Conservation (phyloP, 2,329 filamentous ascomycete genomes). For the Paecilomyces formosus region DNA sequence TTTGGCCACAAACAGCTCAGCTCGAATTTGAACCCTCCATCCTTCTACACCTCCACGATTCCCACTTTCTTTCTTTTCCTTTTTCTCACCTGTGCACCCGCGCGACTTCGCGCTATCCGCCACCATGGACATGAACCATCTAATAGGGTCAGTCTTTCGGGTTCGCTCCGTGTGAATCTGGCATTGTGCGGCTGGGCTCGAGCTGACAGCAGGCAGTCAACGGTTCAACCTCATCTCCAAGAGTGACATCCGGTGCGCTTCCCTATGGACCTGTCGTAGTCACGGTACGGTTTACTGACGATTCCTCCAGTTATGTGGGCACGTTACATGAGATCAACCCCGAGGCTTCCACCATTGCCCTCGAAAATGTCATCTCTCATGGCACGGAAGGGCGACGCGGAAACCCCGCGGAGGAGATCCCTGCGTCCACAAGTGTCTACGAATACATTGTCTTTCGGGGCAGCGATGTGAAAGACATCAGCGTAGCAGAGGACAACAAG, state of each 20-base stretch:
- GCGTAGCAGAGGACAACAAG: slow-evolving; percentile 76
- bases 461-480: slow-evolving; percentile 96
- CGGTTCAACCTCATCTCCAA: slow-evolving; percentile 95
- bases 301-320: slow-evolving; percentile 70
- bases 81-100: slow-evolving; percentile 8
- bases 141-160: slow-evolving; percentile 37
- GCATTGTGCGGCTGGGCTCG: slow-evolving; percentile 27
- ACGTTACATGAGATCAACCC: slow-evolving; percentile 97
- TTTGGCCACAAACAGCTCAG: slow-evolving; percentile 13
- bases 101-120: slow-evolving; percentile 27
- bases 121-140: slow-evolving; percentile 44
- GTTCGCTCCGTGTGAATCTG: slow-evolving; percentile 17
- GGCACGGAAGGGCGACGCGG: slow-evolving; percentile 86
- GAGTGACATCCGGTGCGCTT: slow-evolving; percentile 84
- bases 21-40: slow-evolving; percentile 12
- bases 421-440: slow-evolving; percentile 80
- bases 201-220: slow-evolving; percentile 53
- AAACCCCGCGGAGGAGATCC: slow-evolving; percentile 72
- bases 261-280: slow-evolving; percentile 2
- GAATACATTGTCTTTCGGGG: slow-evolving; percentile 98
- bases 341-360: slow-evolving; percentile 89
- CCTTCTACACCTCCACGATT: slow-evolving; percentile 16
- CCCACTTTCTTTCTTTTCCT: slow-evolving; percentile 10
- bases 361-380: slow-evolving; percentile 91
- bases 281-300: slow-evolving; percentile 23